Percentiles rank a stretch among this genome's conserved stretches.
phyloP scores from a whole-genome alignment of 2,329 filamentous ascomycete genomes.

The Chaetomiaceae sp. region DNA sequence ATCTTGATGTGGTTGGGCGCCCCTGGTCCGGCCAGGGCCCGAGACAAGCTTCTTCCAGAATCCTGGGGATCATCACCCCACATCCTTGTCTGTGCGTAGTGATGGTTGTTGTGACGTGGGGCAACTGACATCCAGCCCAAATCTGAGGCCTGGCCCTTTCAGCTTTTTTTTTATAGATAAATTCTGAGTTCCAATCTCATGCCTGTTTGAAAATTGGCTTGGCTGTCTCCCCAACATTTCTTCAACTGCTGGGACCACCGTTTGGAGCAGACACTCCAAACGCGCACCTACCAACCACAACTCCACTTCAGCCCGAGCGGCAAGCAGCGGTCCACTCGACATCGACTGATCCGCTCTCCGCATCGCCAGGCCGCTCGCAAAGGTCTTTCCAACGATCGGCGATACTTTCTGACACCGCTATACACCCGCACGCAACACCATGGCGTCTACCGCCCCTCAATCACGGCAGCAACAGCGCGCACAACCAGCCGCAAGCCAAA shows the following conservation, averaged over 20 bases:
- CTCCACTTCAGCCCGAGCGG: no score
- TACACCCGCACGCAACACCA: not conserved
- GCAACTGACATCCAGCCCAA: not conserved
- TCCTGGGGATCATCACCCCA: slow-evolving; percentile 12
- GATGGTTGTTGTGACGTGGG: not conserved
- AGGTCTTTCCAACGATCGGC: no score
- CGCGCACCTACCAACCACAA: no score
- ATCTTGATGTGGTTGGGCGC: not conserved
- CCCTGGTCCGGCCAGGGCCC: slow-evolving; percentile 1
- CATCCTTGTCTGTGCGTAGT: slow-evolving; percentile 4
- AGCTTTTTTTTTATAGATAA: no score
- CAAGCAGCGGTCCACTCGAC: no score
- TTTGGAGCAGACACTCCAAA: no score
- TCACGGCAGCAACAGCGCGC: slow-evolving; percentile 15
- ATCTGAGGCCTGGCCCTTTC: not conserved
- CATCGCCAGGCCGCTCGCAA: no score
- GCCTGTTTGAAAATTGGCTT: no score
- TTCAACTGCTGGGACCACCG: no score
- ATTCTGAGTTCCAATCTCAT: no score
- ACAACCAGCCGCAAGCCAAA: slow-evolving; percentile 14
- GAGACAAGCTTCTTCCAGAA: slow-evolving; percentile 14
- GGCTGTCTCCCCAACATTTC: not conserved
- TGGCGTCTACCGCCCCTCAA: slow-evolving; percentile 15
- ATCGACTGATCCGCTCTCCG: no score
- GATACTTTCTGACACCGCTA: no score